Percentiles rank a stretch among this genome's conserved stretches.
Evolutionary conservation across 176 grass and related monocot genomes (phyloP).

Genomic region (Zea mays): Zm-B73-REFERENCE-NAM-5.0 NC_050100.1:6782501-6783000

Average conservation of each 20-base stretch:
- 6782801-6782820: conserved; percentile 6
- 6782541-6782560: conserved; percentile 11
- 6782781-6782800: conserved; percentile 35
- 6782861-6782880: conserved; percentile 24
- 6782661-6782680: conserved; percentile 28
- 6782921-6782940: conserved; percentile 3
- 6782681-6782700: conserved; percentile 23
- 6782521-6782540: neutral
- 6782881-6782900: conserved; percentile 19
- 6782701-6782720: conserved; percentile 17
- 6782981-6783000: neutral
- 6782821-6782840: conserved; percentile 21
- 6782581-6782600: conserved; percentile 6
- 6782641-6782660: conserved; percentile 17
- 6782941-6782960: neutral
- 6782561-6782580: neutral
- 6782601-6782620: conserved; percentile 9
- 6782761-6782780: conserved; percentile 14
- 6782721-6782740: conserved; percentile 18
- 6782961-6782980: conserved; percentile 22
- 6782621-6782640: neutral
- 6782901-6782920: conserved; percentile 19
- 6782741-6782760: conserved; percentile 43
- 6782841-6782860: conserved; percentile 48
- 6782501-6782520: neutral